Conservation (phyloP, 441 rosid genomes). For the Pelargonium australe region DNA sequence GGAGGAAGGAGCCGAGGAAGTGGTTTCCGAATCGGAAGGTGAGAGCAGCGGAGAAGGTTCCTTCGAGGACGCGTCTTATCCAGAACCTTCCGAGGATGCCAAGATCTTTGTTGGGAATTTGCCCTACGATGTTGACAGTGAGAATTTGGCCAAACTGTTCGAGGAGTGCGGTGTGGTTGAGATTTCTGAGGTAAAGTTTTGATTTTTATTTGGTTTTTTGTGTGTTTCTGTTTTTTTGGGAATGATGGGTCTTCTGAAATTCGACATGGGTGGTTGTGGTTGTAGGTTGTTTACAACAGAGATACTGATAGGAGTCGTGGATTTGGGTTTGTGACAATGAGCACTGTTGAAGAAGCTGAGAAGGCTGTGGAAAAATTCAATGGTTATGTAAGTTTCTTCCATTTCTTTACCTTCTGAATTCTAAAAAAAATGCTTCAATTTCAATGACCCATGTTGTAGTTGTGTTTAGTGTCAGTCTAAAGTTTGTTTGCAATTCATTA, state of each 20-base stretch:
- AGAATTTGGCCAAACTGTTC: slow-evolving; percentile 19
- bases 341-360: slow-evolving; percentile 82
- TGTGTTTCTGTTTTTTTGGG: background rate
- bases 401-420: background rate
- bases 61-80: background rate
- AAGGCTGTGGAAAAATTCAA: slow-evolving; percentile 61
- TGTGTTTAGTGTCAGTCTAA: background rate
- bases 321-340: slow-evolving; percentile 95
- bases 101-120: slow-evolving; percentile 23
- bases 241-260: slow-evolving; percentile 9
- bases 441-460: background rate
- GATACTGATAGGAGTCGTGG: slow-evolving; percentile 87
- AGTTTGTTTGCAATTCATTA: background rate
- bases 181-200: slow-evolving; percentile 15
- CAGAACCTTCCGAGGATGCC: slow-evolving; percentile 20
- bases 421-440: background rate
- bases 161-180: slow-evolving; percentile 18
- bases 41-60: background rate
- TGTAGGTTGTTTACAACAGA: slow-evolving; percentile 74
- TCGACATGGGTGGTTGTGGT: slow-evolving; percentile 7
- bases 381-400: slow-evolving; percentile 52
- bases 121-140: slow-evolving; percentile 21
- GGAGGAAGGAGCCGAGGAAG: background rate
- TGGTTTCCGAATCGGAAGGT: background rate
- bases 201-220: background rate